Evolutionary conservation across 2,329 filamentous ascomycete species (phyloP), one percentile per base, ranked within the genome.

Genomic region (Apiospora malaysiana): DNA sequence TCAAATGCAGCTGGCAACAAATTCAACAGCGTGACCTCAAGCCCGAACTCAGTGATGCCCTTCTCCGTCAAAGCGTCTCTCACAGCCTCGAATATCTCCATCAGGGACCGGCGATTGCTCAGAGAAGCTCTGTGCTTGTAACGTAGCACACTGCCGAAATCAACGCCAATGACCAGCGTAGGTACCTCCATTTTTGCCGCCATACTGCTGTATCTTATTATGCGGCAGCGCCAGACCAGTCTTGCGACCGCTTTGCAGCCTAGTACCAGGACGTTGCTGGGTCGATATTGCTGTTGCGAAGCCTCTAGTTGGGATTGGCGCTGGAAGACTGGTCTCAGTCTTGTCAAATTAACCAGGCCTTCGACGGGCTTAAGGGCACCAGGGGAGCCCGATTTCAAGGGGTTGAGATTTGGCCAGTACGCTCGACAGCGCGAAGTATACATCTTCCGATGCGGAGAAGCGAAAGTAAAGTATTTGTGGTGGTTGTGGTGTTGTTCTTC

Each of bases 181-280:
- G 66, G 66, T 47, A 68, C 37, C 21, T 27, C n/a, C 16, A 12
- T 32, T 25, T 68, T 32, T 21, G 42, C 7, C 21, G 14, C 14
- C 25, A 32, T 21, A 21, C 37, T 37, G 49, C 49, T 16, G 56
- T n/a, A 40, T 12, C 8, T 40, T 9, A 18, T 1, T 1, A 27
- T 27, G 27, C 51, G 27, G 25, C 66, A 25, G 43, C 66, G 66
- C 43, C 46, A 47, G 25, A 68, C 43, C 37, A 68, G 14, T n/a
- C 46, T 47, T 9, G 46, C 66, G 14, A 68, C 25, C 25, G 66
- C 46, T 47, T 68, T 47, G 25, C 66, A 68, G 66, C 66, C 66
- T 23, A 68, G 2, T 16, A 68, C n/a, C 43, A 47, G 16, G 8
- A 47, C 66, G n/a, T 68, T 68, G 25, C 42, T 47, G 8, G 10